Conservation (phyloP, 2,329 filamentous ascomycete genomes). For the Colletotrichum sojae region DNA sequence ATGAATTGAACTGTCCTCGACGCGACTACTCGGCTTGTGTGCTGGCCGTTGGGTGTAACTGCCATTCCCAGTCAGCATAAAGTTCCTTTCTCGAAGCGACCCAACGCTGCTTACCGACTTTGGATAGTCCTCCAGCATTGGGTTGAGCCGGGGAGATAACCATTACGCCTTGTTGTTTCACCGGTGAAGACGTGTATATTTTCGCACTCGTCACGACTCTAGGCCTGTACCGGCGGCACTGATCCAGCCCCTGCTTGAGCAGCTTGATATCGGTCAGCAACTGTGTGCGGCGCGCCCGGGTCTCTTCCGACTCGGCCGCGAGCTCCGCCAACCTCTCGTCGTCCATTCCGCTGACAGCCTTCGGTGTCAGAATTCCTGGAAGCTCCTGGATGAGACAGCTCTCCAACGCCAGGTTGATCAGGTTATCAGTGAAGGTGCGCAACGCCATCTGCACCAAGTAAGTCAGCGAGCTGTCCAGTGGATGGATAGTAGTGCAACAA, state of each 20-base stretch:
- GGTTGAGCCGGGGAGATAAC: not conserved
- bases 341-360: constrained; percentile 52
- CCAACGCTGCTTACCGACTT: not conserved
- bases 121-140: not conserved
- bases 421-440: constrained; percentile 61
- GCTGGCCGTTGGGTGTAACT: constrained; percentile 2
- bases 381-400: constrained; percentile 61
- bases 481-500: no score
- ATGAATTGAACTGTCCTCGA: not conserved
- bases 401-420: constrained; percentile 64
- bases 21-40: not conserved
- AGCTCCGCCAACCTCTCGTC: constrained; percentile 48
- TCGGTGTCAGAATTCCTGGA: constrained; percentile 56
- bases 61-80: not conserved
- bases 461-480: not conserved
- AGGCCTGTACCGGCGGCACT: constrained; percentile 42
- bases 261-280: constrained; percentile 38
- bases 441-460: constrained; percentile 53
- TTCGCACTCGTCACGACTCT: not conserved
- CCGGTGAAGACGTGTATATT: constrained; percentile 5
- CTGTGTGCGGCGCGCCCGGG: constrained; percentile 33
- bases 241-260: constrained; percentile 41
- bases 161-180: not conserved
- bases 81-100: not conserved
- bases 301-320: constrained; percentile 50